Evolutionary conservation across 164 flowering plant species (phyloP).

Genomic region (Malania oleifera): DNA sequence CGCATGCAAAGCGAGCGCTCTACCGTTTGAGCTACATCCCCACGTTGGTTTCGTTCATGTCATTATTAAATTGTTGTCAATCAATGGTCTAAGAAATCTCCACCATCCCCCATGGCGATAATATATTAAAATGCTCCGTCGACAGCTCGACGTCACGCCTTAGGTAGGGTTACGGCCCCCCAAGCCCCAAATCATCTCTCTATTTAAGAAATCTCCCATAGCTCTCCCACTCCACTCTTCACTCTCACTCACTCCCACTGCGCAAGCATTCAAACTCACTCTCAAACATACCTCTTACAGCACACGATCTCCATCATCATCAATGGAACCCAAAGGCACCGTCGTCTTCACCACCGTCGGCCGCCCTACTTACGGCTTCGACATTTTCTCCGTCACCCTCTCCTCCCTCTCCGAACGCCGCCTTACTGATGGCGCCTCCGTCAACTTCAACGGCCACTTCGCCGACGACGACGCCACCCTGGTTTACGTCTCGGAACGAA

Average conservation of each 20-base stretch:
- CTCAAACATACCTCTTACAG: too few species aligned
- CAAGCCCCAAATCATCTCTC: too few species aligned
- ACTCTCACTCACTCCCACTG: neutral
- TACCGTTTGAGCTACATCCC: slow-evolving; percentile 13
- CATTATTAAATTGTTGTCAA: too few species aligned
- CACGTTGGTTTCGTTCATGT: too few species aligned
- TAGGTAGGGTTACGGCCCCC: too few species aligned
- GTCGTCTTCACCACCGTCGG: slow-evolving; percentile 63
- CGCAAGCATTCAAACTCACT: too few species aligned
- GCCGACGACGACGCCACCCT: slow-evolving; percentile 34
- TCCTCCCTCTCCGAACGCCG: slow-evolving; percentile 31
- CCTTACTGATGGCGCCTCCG: slow-evolving; percentile 65
- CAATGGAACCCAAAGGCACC: slow-evolving; percentile 42
- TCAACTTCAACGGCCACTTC: slow-evolving; percentile 73
- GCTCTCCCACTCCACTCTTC: neutral
- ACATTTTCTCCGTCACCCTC: slow-evolving; percentile 49
- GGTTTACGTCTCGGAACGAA: slow-evolving; percentile 63
- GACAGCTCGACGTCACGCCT: too few species aligned
- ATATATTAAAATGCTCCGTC: too few species aligned
- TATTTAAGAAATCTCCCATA: too few species aligned
- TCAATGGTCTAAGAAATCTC: too few species aligned
- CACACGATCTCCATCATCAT: too few species aligned
- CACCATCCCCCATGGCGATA: too few species aligned
- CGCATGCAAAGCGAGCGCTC: slow-evolving; percentile 14
- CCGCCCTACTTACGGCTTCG: slow-evolving; percentile 66